A percentile compares a stretch with the other conserved stretches of the same genome.
Conservation (phyloP, 192 early-diverging fungal genomes). For the Geranomyces variabilis region DNA sequence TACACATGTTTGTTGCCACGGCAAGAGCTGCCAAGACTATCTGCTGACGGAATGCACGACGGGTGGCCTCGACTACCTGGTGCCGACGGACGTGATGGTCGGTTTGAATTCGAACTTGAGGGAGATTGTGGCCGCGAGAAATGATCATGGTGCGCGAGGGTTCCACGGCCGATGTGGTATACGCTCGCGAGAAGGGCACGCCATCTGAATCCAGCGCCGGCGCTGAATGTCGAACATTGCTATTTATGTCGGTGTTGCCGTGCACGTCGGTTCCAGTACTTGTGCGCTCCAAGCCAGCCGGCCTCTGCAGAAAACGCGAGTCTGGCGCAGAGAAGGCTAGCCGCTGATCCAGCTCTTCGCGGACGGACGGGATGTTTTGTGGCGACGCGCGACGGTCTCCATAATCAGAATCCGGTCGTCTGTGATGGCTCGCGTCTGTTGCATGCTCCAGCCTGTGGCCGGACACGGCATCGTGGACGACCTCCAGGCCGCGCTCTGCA, state of each 20-base stretch:
- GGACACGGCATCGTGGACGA: background rate
- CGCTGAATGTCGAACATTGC: background rate
- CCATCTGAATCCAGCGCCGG: constrained; percentile 9
- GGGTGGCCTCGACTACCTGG: constrained; percentile 42
- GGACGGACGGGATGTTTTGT: background rate
- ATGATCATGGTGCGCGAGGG: constrained; percentile 28
- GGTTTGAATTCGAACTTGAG: constrained; percentile 39
- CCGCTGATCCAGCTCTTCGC: background rate
- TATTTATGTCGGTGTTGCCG: background rate
- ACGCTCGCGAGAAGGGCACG: constrained; percentile 18
- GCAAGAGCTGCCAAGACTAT: constrained; percentile 35
- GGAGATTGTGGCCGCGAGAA: constrained; percentile 37
- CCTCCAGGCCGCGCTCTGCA: background rate
- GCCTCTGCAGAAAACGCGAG: background rate
- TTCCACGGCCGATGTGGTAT: constrained; percentile 21
- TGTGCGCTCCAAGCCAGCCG: background rate
- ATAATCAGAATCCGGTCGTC: background rate
- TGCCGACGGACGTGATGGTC: constrained; percentile 34
- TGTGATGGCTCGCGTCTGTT: too few relatives aligned
- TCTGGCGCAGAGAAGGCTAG: background rate
- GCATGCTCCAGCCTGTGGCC: too few relatives aligned
- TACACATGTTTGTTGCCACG: constrained; percentile 46
- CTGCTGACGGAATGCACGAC: constrained; percentile 39
- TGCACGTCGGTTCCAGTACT: background rate
- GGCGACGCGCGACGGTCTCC: background rate